phyloP scores from a whole-genome alignment of 352 stramenopile genomes.

The Sclerospora graminicola region DNA sequence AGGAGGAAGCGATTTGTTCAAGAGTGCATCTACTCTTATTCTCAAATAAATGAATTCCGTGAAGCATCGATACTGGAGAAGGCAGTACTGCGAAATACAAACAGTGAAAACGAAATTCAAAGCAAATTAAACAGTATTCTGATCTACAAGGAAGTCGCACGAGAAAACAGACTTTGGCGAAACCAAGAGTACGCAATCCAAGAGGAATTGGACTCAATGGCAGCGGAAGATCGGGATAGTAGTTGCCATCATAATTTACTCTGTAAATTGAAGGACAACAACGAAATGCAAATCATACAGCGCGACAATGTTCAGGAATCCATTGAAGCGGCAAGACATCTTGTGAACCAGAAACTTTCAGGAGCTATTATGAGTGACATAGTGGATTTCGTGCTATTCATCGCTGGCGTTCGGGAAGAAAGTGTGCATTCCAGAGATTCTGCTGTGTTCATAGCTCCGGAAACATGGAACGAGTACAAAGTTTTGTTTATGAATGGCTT shows the following conservation, averaged over 20 bases:
- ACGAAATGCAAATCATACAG: constrained; percentile 32
- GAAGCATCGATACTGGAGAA: constrained; percentile 30
- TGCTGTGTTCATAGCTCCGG: constrained; percentile 4
- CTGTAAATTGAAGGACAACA: constrained; percentile 55
- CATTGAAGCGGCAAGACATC: constrained; percentile 19
- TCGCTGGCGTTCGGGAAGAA: constrained; percentile 40
- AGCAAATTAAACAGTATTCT: constrained; percentile 39
- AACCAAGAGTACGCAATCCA: constrained; percentile 42
- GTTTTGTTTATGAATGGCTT: constrained; percentile 28
- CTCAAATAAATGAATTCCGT: constrained; percentile 14
- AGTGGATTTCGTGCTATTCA: constrained; percentile 44
- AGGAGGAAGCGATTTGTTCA: constrained; percentile 57
- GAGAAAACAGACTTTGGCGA: constrained; percentile 45
- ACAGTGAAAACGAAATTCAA: constrained; percentile 29
- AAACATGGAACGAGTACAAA: constrained; percentile 49
- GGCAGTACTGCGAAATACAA: constrained; percentile 36
- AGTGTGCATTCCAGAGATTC: constrained; percentile 24
- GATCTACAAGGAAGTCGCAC: constrained; percentile 55
- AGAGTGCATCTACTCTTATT: constrained; percentile 30
- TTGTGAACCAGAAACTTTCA: constrained; percentile 41
- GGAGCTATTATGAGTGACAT: constrained; percentile 31
- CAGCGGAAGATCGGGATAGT: constrained; percentile 43
- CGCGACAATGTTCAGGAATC: constrained; percentile 24
- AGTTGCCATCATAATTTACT: constrained; percentile 41
- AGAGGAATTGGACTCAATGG: constrained; percentile 27